A percentile compares a stretch with the other conserved stretches of the same genome.
These are phyloP conservation scores for Fagopyrum tataricum DNA, from an alignment of 148 eudicot genomes.

Conservation along the genomic window DNA sequence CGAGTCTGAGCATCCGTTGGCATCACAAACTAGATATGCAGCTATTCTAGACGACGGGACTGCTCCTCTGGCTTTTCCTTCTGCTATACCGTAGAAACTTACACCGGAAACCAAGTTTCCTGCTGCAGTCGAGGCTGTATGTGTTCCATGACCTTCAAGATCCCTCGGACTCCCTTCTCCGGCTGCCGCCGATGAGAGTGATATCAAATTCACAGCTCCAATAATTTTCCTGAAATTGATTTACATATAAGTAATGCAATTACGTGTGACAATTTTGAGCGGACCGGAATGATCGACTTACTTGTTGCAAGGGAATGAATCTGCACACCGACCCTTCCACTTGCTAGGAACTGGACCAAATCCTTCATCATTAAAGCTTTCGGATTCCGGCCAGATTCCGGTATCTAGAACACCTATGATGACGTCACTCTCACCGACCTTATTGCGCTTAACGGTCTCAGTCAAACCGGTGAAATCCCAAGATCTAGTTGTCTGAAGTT, in stretches of 20 bases:
- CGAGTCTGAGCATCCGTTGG: slow-evolving; percentile 41
- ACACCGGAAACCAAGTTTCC: slow-evolving; percentile 43
- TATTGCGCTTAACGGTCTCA: slow-evolving; percentile 39
- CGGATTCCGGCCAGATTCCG: slow-evolving; percentile 74
- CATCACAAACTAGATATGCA: slow-evolving; percentile 49
- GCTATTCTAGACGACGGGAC: slow-evolving; percentile 64
- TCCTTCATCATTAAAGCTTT: slow-evolving; percentile 75
- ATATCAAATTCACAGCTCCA: slow-evolving; percentile 60
- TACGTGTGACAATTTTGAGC: not conserved
- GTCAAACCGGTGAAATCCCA: slow-evolving; percentile 83
- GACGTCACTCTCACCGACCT: slow-evolving; percentile 45
- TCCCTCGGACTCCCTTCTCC: slow-evolving; percentile 41
- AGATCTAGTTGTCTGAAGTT: slow-evolving; percentile 76
- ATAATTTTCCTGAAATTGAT: slow-evolving; percentile 51
- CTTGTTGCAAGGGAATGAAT: slow-evolving; percentile 94
- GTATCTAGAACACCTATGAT: slow-evolving; percentile 70
- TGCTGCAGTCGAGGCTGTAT: slow-evolving; percentile 58
- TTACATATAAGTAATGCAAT: not conserved
- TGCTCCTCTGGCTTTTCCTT: slow-evolving; percentile 59
- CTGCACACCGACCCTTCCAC: slow-evolving; percentile 76
- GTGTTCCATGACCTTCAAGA: slow-evolving; percentile 65
- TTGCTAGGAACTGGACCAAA: slow-evolving; percentile 71
- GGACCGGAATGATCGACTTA: slow-evolving; percentile 16
- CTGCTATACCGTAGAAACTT: slow-evolving; percentile 47
- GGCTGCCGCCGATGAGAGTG: not conserved